Evolutionary conservation across 257 asterid genomes (phyloP).

Genomic region (Solanum chilense): DNA sequence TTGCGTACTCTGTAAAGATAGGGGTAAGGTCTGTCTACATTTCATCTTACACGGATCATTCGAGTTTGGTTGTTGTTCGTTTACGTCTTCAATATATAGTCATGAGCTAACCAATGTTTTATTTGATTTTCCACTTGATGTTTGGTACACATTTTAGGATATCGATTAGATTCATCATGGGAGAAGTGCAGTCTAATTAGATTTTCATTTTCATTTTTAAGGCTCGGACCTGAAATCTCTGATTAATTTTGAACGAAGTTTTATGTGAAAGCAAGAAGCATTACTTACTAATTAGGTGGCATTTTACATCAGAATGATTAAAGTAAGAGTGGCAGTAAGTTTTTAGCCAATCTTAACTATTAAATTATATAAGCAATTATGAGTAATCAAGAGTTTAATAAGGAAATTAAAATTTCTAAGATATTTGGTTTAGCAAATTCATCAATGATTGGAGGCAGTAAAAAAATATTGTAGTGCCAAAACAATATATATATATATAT

Average conservation of each 20-base stretch:
- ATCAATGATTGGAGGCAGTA: neutral
- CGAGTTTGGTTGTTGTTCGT: neutral
- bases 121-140: neutral
- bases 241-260: neutral
- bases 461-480: neutral
- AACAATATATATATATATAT: neutral
- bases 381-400: neutral
- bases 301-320: neutral
- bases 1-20: neutral
- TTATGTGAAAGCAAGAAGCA: neutral
- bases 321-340: neutral
- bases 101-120: neutral
- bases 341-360: neutral
- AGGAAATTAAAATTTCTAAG: neutral
- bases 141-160: neutral
- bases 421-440: neutral
- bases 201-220: neutral
- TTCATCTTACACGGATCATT: neutral
- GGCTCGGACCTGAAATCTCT: neutral
- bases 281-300: neutral
- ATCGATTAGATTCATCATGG: neutral
- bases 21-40: neutral
- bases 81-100: neutral
- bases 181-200: too few relatives aligned
- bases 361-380: neutral